Evolutionary conservation across 371 early-diverging fungal species (phyloP).

Genomic region (Lichtheimia ornata): DNA sequence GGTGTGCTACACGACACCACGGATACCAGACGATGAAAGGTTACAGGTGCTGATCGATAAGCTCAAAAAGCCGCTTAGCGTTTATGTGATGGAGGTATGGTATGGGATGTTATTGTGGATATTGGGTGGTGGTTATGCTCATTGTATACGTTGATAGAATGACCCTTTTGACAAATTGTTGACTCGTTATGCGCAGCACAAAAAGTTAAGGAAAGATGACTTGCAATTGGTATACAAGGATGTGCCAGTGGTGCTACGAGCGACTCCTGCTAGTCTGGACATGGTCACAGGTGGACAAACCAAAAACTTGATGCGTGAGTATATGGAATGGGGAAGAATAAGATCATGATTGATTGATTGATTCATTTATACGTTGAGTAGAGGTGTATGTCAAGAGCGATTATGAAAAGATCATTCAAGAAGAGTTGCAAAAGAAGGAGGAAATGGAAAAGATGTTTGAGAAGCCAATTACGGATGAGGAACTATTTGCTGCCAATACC

Average conservation of each 20-base stretch:
- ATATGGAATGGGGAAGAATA: neutral
- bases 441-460: conserved; percentile 14
- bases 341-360: neutral
- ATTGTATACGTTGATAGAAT: conserved; percentile 18
- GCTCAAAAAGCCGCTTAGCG: conserved; percentile 29
- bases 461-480: conserved; percentile 6
- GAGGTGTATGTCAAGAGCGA: conserved; percentile 34
- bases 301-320: conserved; percentile 6
- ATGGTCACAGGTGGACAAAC: conserved; percentile 18
- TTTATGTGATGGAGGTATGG: conserved; percentile 42
- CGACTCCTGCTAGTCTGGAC: conserved; percentile 39
- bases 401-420: conserved; percentile 20
- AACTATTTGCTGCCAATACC: conserved; percentile 5
- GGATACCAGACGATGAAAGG: neutral
- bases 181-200: conserved; percentile 26
- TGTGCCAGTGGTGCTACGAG: conserved; percentile 29
- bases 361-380: conserved; percentile 7
- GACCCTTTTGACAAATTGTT: conserved; percentile 34
- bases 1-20: conserved; percentile 26
- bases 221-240: conserved; percentile 36
- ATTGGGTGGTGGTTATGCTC: neutral
- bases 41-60: conserved; percentile 5
- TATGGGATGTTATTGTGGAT: neutral
- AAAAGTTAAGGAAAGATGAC: conserved; percentile 26
- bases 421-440: conserved; percentile 24